Base-by-base conservation (phyloP, 2,329 filamentous ascomycete species). In the Cladophialophora chaetospira region DNA sequence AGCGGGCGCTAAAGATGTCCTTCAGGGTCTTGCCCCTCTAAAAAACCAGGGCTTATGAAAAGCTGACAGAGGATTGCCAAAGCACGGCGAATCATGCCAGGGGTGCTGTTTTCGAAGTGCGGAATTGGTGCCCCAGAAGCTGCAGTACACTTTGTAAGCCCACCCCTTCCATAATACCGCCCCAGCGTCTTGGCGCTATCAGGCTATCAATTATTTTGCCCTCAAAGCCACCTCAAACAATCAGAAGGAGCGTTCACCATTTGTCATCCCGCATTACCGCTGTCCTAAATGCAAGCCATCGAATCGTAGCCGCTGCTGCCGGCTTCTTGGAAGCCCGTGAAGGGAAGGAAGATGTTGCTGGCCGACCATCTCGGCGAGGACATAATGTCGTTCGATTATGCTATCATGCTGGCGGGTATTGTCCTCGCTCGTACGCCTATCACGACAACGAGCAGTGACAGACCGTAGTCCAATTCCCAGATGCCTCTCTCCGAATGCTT, bases 31-130 rank as follows among this genome's bases (percentile, higher is more conserved):
- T n/a, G n/a, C n/a, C n/a, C n/a, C n/a, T n/a, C n/a, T n/a, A n/a
- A n/a, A n/a, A n/a, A n/a, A n/a, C n/a, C n/a, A n/a, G n/a, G n/a
- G n/a, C 56, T 62, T 62, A 62, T 53, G 49, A 56, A 55, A 62
- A 60, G 57, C 60, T 62, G 60, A 62, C 60, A 52, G 33, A 62
- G 53, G 45, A 53, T 55, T 55, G 45, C 25, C 26, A 43, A 52
- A 50, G 44, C 58, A 43, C 25, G 28, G 43, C 52, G 57, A 62
- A 62, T 57, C 42, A 48, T 11, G 15, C 25, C 5, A 2, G 6
- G 5, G 5, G 45, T 31, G 36, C 42, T 40, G 31, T 31, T 55
- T 47, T 21, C 49, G 21, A 15, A 51, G 44, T 48, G 58, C 54
- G 58, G 58, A 60, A 60, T 43, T 42, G 33, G 17, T 26, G 13